phyloP scores from a whole-genome alignment of 495 filamentous ascomycete species.

The Hypoxylon intermedium region DNA sequence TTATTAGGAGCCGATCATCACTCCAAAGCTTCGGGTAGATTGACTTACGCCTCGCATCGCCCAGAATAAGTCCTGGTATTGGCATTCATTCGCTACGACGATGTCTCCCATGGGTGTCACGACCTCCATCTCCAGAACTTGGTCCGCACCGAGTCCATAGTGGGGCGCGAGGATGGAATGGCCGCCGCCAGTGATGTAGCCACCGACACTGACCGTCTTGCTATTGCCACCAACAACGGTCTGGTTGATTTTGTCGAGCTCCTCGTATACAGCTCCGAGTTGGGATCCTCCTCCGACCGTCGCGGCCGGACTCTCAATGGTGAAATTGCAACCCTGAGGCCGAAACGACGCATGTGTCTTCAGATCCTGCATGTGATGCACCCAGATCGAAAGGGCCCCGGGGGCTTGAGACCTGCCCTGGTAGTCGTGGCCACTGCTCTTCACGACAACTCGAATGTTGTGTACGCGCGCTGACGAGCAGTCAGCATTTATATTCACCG shows the following conservation, averaged over 20 bases:
- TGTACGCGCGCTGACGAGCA: slow-evolving; percentile 48
- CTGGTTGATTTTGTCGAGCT: slow-evolving; percentile 42
- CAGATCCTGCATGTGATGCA: slow-evolving; percentile 50
- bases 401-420: slow-evolving; percentile 60
- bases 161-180: slow-evolving; percentile 61
- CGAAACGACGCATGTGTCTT: slow-evolving; percentile 48
- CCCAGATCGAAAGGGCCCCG: slow-evolving; percentile 62
- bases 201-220: slow-evolving; percentile 52
- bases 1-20: background rate
- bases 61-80: slow-evolving; percentile 70
- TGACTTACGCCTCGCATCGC: slow-evolving; percentile 65
- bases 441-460: slow-evolving; percentile 67
- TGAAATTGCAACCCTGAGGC: slow-evolving; percentile 46
- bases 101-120: slow-evolving; percentile 63
- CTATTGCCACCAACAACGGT: slow-evolving; percentile 47
- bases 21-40: background rate
- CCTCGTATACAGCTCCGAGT: slow-evolving; percentile 46
- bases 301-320: slow-evolving; percentile 45
- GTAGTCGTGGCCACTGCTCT: slow-evolving; percentile 68
- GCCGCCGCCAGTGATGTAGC: slow-evolving; percentile 68
- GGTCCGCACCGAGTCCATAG: slow-evolving; percentile 69
- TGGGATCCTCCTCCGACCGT: slow-evolving; percentile 50
- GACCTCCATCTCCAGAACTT: slow-evolving; percentile 67
- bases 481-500: slow-evolving; percentile 3
- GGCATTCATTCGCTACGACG: slow-evolving; percentile 60